These are phyloP conservation scores for Nakaseomyces glabratus DNA, from an alignment of 1,139 yeast genomes.

Conservation along the genomic window DNA sequence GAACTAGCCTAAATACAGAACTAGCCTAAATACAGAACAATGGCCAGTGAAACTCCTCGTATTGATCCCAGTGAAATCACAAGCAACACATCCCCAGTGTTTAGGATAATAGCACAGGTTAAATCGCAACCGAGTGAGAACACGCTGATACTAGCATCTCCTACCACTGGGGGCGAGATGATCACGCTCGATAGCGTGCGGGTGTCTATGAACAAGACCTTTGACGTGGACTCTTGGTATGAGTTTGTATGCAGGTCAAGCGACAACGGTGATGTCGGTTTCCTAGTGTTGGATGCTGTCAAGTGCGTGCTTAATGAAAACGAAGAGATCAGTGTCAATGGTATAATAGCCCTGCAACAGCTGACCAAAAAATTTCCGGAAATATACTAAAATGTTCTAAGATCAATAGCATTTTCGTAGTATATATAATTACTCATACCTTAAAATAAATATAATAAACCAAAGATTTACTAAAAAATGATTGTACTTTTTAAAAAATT, in stretches of 20 bases:
- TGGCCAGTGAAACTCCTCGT: conserved; percentile 31
- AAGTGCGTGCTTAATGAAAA: conserved; percentile 22
- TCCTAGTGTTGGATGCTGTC: conserved; percentile 28
- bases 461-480: no score
- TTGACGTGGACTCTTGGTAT: conserved; percentile 27
- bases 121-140: conserved; percentile 27
- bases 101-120: conserved; percentile 29
- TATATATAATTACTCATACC: no score
- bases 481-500: no score
- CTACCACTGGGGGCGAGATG: conserved; percentile 26
- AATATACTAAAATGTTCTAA: conserved; percentile 16
- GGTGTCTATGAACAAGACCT: conserved; percentile 21
- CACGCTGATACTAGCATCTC: conserved; percentile 23
- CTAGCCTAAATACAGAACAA: conserved; percentile 9
- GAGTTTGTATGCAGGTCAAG: conserved; percentile 30
- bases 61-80: conserved; percentile 27
- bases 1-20: no score
- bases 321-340: conserved; percentile 27
- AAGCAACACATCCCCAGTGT: conserved; percentile 21
- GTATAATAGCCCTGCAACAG: conserved; percentile 28
- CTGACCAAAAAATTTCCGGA: conserved; percentile 27
- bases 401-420: no score
- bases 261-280: conserved; percentile 30
- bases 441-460: no score
- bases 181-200: conserved; percentile 25